Conservation (phyloP, 2,329 filamentous ascomycete species). For the Aspergillus versicolor region DNA sequence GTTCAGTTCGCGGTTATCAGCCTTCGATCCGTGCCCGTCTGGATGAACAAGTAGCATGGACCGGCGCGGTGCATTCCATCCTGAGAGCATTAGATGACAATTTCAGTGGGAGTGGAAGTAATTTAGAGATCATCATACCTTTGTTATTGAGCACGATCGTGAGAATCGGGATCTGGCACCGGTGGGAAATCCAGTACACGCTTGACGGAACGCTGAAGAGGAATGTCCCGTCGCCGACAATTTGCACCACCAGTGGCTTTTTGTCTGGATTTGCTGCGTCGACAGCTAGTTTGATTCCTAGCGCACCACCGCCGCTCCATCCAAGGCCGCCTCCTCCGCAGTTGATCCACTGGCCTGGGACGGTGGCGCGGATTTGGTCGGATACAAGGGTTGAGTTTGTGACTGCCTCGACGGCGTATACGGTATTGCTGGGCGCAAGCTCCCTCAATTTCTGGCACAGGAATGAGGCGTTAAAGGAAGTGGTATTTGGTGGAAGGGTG, state of each 20-base stretch:
- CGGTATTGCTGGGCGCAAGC: constrained; percentile 61
- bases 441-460: constrained; percentile 57
- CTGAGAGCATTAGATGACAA: constrained; percentile 23
- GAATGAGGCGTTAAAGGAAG: constrained; percentile 52
- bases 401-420: constrained; percentile 76
- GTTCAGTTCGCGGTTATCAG: constrained; percentile 63
- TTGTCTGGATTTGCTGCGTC: constrained; percentile 53
- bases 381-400: constrained; percentile 64
- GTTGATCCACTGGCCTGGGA: constrained; percentile 75
- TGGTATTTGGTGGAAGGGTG: too few species aligned
- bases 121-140: constrained; percentile 1
- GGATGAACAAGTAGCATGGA: constrained; percentile 66
- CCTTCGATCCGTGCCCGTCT: constrained; percentile 60
- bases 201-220: constrained; percentile 64
- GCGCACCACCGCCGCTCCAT: constrained; percentile 73
- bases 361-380: constrained; percentile 67
- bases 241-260: constrained; percentile 61
- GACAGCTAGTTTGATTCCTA: constrained; percentile 67
- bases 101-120: too few species aligned
- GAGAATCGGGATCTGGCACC: constrained; percentile 65
- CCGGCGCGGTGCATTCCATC: constrained; percentile 66
- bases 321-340: constrained; percentile 78
- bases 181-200: constrained; percentile 67
- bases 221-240: constrained; percentile 68
- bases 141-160: constrained; percentile 70